phyloP scores from a whole-genome alignment of 1,139 yeast species.

The Saccharomyces uvarum region DNA sequence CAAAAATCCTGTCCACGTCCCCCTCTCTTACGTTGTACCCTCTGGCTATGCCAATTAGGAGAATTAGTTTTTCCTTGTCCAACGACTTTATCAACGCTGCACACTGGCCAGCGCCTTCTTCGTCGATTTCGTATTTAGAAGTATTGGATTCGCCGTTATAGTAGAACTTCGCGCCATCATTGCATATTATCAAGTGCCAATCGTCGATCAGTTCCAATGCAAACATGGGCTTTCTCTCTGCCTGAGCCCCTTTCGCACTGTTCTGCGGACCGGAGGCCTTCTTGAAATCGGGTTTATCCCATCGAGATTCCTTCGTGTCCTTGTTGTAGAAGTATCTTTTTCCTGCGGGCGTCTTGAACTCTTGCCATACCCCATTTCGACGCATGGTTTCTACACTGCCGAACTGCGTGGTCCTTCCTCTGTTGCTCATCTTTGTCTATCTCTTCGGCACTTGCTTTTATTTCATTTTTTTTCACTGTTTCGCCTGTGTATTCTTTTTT shows the following conservation, averaged over 20 bases:
- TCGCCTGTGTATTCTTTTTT: background rate
- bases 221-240: slow-evolving; percentile 11
- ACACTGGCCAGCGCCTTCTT: slow-evolving; percentile 28
- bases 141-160: slow-evolving; percentile 25
- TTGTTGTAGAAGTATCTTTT: slow-evolving; percentile 63
- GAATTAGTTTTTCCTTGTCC: slow-evolving; percentile 34
- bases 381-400: background rate
- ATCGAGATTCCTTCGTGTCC: slow-evolving; percentile 61
- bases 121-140: background rate
- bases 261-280: background rate
- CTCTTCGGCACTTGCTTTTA: background rate
- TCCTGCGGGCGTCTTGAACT: slow-evolving; percentile 58
- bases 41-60: slow-evolving; percentile 40
- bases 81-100: slow-evolving; percentile 27
- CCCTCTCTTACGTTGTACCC: slow-evolving; percentile 31
- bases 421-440: background rate
- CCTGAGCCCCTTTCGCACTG: slow-evolving; percentile 1
- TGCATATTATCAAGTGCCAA: slow-evolving; percentile 41
- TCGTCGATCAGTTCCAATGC: slow-evolving; percentile 18
- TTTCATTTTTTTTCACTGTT: background rate
- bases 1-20: slow-evolving; percentile 18
- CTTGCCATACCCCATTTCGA: slow-evolving; percentile 46
- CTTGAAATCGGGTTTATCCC: slow-evolving; percentile 63
- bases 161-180: slow-evolving; percentile 41
- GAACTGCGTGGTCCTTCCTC: background rate